Percentiles rank a stretch among this genome's conserved stretches.
These are phyloP conservation scores for Eucalyptus camaldulensis DNA, from an alignment of 345 rosid species.

Conservation along the genomic window DNA sequence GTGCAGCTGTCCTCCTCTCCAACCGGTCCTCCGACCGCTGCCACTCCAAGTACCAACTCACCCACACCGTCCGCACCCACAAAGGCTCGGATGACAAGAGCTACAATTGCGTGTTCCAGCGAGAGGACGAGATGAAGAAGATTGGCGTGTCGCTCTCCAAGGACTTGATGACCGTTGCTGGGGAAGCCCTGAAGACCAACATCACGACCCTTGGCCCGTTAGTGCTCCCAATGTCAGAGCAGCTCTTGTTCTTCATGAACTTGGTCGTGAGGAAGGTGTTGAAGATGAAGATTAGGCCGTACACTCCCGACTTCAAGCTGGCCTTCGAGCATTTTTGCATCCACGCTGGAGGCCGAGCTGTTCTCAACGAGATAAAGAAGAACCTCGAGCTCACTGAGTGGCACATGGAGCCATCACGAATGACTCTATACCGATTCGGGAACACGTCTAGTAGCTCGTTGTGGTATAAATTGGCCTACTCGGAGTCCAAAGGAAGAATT, in stretches of 20 bases:
- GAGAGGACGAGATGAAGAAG: neutral
- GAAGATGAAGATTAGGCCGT: neutral
- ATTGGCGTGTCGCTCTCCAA: neutral
- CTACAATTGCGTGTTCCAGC: neutral
- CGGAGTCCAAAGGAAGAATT: no score
- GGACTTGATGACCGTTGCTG: neutral
- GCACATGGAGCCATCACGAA: no score
- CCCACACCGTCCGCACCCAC: constrained; percentile 43
- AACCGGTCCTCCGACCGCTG: constrained; percentile 21
- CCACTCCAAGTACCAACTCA: constrained; percentile 36
- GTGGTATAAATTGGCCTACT: no score
- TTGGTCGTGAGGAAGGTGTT: neutral
- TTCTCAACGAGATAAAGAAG: no score
- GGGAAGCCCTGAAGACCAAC: neutral
- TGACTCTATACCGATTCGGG: no score
- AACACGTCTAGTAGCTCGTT: no score
- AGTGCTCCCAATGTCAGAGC: neutral
- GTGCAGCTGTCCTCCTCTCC: constrained; percentile 43
- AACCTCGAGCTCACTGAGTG: no score
- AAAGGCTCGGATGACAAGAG: neutral
- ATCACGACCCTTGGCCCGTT: neutral
- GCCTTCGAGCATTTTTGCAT: neutral
- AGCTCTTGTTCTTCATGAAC: neutral
- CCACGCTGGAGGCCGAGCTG: no score
- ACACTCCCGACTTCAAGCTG: neutral